These are phyloP conservation scores for Blastobotrys illinoisensis DNA, from an alignment of 1,139 yeast species.

Conservation along the genomic window DNA sequence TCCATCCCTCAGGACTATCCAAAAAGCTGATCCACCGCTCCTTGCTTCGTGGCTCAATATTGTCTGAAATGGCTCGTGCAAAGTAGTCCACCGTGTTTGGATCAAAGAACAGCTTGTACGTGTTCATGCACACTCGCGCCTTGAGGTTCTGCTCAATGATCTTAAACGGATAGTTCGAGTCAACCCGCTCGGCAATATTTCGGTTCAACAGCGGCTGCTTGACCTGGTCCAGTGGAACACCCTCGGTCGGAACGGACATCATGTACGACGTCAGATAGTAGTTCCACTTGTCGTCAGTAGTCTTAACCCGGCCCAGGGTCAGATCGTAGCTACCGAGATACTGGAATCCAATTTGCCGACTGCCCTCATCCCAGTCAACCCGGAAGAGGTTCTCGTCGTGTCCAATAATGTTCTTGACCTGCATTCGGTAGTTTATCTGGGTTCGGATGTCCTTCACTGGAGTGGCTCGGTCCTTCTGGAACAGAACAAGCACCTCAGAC, in stretches of 20 bases:
- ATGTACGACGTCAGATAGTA: constrained; percentile 88
- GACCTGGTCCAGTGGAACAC: constrained; percentile 58
- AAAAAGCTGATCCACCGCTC: constrained; percentile 23
- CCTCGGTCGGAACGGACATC: constrained; percentile 96
- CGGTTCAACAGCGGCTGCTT: constrained; percentile 31
- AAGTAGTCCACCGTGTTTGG: constrained; percentile 79
- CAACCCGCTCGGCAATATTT: constrained; percentile 46
- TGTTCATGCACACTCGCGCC: constrained; percentile 73
- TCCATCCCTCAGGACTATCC: constrained; percentile 35
- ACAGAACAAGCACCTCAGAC: constrained; percentile 71
- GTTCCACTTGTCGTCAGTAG: constrained; percentile 79
- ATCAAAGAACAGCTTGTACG: constrained; percentile 78
- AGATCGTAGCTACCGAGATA: constrained; percentile 82
- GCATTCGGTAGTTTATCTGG: constrained; percentile 86
- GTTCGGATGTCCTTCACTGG: constrained; percentile 61
- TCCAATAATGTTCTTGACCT: constrained; percentile 74
- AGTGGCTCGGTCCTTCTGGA: constrained; percentile 70
- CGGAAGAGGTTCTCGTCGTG: constrained; percentile 91
- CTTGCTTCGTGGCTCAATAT: constrained; percentile 12
- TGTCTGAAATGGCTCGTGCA: constrained; percentile 31
- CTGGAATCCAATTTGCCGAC: constrained; percentile 61
- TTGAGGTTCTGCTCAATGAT: constrained; percentile 65
- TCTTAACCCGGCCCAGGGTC: constrained; percentile 71
- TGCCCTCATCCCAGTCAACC: constrained; percentile 58
- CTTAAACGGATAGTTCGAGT: constrained; percentile 44